Evolutionary conservation across 495 filamentous ascomycete species (phyloP), one percentile per base, ranked within the genome.

Genomic region (Neurospora sublineolata): DNA sequence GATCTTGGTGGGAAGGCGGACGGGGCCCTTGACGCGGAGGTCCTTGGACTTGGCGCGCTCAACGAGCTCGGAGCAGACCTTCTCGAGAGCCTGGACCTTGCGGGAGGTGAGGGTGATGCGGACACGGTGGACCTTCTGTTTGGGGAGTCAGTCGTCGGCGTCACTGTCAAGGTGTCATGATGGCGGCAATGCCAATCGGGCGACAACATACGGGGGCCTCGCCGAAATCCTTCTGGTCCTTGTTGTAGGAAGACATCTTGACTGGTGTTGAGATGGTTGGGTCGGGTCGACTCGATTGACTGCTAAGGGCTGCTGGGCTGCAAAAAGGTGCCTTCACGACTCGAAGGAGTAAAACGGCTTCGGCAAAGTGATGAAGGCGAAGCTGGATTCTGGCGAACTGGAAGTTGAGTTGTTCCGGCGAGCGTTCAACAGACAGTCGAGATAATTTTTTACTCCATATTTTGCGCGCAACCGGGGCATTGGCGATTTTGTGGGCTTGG

Each of bases 11-110:
- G 95, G 95, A 74, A 99, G 92, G 83, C 95, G 95, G 84, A 99
- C 96, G 81, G 95, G 95, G 81, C 95, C 95, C 89, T 97, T 97
- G 86, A 97, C 93, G 81, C 93, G 93, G 79, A 99, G 92, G 79
- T 93, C 93, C 93, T 98, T 99, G 87, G 87, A 89, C 89, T 97
- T 97, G 80, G 95, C 94, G 80, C 95, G 95, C 86, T 98, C 96
- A 84, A 97, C 94, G 78, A 99, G 91, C 87, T 98, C 95, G 83
- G 88, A 85, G 89, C 93, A 97, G 79, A 99, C 95, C 87, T 97
- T 98, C 91, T 99, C 95, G 80, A 98, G 93, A 73, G 93, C 87
- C 79, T 88, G 82, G 80, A 99, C 95, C 85, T 97, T 97, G 83
- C 90, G 89, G 74, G 89, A 92, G 83, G 94, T 97, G 76, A 98